Base-by-base conservation (phyloP, 2,329 filamentous ascomycete species). In the Penicillium occitanis region DNA sequence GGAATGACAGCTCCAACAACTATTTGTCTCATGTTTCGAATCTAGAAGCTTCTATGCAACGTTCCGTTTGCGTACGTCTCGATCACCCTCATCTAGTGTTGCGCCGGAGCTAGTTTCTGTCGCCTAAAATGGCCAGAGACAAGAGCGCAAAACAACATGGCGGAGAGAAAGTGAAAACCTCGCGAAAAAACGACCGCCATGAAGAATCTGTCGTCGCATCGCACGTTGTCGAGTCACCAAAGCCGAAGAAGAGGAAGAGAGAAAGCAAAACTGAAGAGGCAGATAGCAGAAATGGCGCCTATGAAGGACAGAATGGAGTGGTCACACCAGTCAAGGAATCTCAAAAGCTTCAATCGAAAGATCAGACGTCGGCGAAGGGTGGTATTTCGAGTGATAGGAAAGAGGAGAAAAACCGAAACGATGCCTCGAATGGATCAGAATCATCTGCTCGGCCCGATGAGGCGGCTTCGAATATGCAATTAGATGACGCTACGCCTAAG, bases 221-320 rank as follows among this genome's bases (percentile, higher is more conserved):
- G n/a, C 19, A 37, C 2, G 19, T 53, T 6, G 55, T 25, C 37
- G 69, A 72, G 30, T 74, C 72, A 35, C 69, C 75, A 30, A 74
- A 73, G 4, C 77, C 76, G 14, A 82, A 82, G 71, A 82, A 80
- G 66, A 69, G 73, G 48, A 75, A 73, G 70, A 72, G 74, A 68
- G 68, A 66, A 51, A 42, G 25, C 55, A 66, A 63, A 22, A 5
- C 6, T n/a, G 61, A 59, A 19, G n/a, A 59, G 6, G 37, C 51
- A 17, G 40, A 58, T 58, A 57, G 0, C 8, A 35, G 33, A 57
- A 14, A 22, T 19, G 8, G 25, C 17, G 13, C 17, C 17, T 7
- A 33, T n/a, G 50, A 13, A 35, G 50, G 28, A 33, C 28, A 33
- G 4, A 33, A 53, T 37, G 53, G 44, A 42, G 48, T 46, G 17